These are phyloP conservation scores for Setaria viridis DNA, from an alignment of 202 grass and related monocot species.

Conservation along the genomic window DNA sequence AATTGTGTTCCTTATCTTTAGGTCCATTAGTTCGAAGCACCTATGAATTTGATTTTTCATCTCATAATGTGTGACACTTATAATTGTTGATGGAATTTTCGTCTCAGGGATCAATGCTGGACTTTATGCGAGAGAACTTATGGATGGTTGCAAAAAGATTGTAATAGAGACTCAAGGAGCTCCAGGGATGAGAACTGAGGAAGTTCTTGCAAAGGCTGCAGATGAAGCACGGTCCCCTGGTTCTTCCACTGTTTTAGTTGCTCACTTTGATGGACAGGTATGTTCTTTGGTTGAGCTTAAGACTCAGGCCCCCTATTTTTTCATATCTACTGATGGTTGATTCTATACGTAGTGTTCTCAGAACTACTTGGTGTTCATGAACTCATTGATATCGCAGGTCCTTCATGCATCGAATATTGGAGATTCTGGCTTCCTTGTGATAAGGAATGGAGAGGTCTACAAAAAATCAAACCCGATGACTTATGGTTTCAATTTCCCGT, in stretches of 20 bases:
- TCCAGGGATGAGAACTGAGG: slow-evolving; percentile 55
- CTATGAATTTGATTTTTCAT: neutral
- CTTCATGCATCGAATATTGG: slow-evolving; percentile 92
- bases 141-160: slow-evolving; percentile 75
- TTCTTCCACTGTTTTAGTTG: slow-evolving; percentile 95
- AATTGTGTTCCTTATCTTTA: slow-evolving; percentile 9
- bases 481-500: slow-evolving; percentile 97
- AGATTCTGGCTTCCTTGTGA: slow-evolving; percentile 93
- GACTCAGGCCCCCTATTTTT: neutral
- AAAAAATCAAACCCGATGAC: slow-evolving; percentile 87
- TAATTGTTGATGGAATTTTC: slow-evolving; percentile 28
- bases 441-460: slow-evolving; percentile 80
- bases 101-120: slow-evolving; percentile 88
- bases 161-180: slow-evolving; percentile 56
- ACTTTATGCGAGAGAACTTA: slow-evolving; percentile 82
- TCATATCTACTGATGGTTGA: neutral
- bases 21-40: neutral
- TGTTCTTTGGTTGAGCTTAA: neutral
- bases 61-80: neutral
- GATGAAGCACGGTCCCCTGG: slow-evolving; percentile 78
- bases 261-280: slow-evolving; percentile 89
- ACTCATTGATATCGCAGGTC: slow-evolving; percentile 44
- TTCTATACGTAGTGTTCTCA: neutral
- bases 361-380: neutral
- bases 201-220: slow-evolving; percentile 72